Base-by-base conservation (phyloP, 768 basidiomycete genomes). In the Nidularia pulvinata region DNA sequence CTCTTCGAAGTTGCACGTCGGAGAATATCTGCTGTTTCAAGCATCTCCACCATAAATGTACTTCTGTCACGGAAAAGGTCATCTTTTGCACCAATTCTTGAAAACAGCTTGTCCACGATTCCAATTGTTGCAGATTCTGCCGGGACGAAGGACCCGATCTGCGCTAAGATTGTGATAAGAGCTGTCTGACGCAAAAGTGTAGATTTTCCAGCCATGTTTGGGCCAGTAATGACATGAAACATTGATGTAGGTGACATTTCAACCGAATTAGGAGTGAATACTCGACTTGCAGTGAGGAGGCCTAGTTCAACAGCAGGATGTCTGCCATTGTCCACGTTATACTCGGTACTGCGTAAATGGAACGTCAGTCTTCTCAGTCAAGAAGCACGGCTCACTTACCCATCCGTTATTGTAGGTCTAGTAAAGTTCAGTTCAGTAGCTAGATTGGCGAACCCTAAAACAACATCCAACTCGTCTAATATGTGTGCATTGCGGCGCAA, bases 1-100 rank as follows among this genome's bases (percentile, higher is more conserved):
- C 95, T 97, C 52, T 76, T 81, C 2, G 82, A 70, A 6, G 95
- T 97, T 2, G 97, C 95, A 19, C 86, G 83, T 22, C 81, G 78
- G 16, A 99, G 79, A 54, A 99, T 98, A 46, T 94, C 88, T 1
- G 93, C 89, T 1, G 95, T 93, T 71, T 98, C 96, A 33, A 92
- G 76, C 92, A 95, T 95, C 71, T 95, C 93, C n/a, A 95, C 89
- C 93, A 98, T 97, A 68, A 98, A 99, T 0, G 96, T 98, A 61
- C 93, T 95, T 54, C 93, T 74, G 65, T 97, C 95, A 51, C 91
- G 82, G 69, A 93, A 97, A 32, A 99, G 71, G 63, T 99, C 95
- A 61, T 99, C 96, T 65, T 91, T 89, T 2, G 97, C 96, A 0
- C 96, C 97, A 10, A 99, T 83, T 47, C 96, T 82, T n/a, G 93